phyloP scores from a whole-genome alignment of 257 asterid species.

The Lycium barbarum region DNA sequence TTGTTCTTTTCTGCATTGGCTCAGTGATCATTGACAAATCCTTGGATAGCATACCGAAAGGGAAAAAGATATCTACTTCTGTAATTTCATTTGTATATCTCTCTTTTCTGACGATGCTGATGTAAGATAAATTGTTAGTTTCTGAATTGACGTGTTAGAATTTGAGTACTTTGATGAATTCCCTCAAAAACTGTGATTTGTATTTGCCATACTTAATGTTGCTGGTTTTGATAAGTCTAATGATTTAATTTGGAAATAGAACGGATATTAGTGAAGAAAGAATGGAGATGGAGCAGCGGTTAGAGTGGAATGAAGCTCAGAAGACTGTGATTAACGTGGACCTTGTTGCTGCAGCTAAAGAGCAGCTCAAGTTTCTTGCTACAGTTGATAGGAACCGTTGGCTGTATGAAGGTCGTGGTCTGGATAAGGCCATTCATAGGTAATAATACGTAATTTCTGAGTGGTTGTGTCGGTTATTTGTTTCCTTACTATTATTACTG shows the following conservation, averaged over 20 bases:
- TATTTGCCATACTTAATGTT: conserved; percentile 7
- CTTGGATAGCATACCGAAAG: not conserved
- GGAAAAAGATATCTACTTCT: too few species aligned
- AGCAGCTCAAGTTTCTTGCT: conserved; percentile 78
- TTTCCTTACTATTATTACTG: not conserved
- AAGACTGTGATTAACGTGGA: conserved; percentile 61
- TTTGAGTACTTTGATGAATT: conserved; percentile 5
- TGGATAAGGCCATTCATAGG: conserved; percentile 81
- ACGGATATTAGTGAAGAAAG: conserved; percentile 4
- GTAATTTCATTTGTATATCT: not conserved
- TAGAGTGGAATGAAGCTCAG: conserved; percentile 92
- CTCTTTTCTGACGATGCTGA: not conserved
- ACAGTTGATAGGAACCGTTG: conserved; percentile 88
- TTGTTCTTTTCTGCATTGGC: not conserved
- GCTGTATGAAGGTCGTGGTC: conserved; percentile 77
- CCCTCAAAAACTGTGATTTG: not conserved
- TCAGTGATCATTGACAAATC: not conserved
- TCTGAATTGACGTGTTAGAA: not conserved
- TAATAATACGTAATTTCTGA: conserved; percentile 11
- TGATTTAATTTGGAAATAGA: not conserved
- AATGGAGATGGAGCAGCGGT: conserved; percentile 70
- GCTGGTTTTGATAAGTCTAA: not conserved
- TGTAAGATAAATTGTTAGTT: not conserved
- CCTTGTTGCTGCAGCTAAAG: conserved; percentile 80
- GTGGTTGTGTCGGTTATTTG: not conserved